These are phyloP conservation scores for Teratosphaeria viscida DNA, from an alignment of 2,329 filamentous ascomycete genomes.

Conservation along the genomic window DNA sequence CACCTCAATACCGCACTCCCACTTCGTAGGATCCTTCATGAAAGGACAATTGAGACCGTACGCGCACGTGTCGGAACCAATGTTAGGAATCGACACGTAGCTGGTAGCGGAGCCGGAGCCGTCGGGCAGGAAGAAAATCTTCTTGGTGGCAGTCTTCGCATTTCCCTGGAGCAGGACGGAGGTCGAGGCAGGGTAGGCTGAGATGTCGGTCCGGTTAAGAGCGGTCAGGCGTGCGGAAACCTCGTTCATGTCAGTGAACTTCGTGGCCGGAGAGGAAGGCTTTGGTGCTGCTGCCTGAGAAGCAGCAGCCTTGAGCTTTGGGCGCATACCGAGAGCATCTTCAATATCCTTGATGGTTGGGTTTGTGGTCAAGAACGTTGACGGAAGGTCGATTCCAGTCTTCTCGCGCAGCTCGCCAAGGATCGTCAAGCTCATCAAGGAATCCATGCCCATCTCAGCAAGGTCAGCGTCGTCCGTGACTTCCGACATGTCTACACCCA, in stretches of 20 bases:
- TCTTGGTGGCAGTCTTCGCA: conserved; percentile 46
- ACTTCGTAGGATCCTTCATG: conserved; percentile 58
- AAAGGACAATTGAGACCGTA: conserved; percentile 58
- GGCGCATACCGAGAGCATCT: conserved; percentile 49
- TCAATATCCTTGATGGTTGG: conserved; percentile 56
- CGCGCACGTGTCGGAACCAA: conserved; percentile 40
- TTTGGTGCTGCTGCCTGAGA: conserved; percentile 18
- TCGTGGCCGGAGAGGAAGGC: conserved; percentile 12
- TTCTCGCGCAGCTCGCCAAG: conserved; percentile 41
- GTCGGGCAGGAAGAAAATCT: conserved; percentile 43
- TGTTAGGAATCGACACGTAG: conserved; percentile 51
- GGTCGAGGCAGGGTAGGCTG: conserved; percentile 36
- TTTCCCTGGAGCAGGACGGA: conserved; percentile 50
- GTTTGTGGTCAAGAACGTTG: conserved; percentile 49
- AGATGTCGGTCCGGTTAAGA: conserved; percentile 31
- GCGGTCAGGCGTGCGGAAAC: conserved; percentile 37
- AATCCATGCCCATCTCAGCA: conserved; percentile 47
- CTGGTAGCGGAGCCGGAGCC: conserved; percentile 54
- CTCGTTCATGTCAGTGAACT: conserved; percentile 33
- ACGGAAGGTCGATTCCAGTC: conserved; percentile 40
- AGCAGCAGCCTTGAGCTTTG: conserved; percentile 28
- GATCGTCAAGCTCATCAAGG: conserved; percentile 43
- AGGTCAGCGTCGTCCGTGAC: conserved; percentile 50
- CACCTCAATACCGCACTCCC: conserved; percentile 54
- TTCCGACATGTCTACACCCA: conserved; percentile 54